Evolutionary conservation across 2,329 filamentous ascomycete genomes (phyloP), one percentile per base, ranked within the genome.

Genomic region (Neonectria punicea): DNA sequence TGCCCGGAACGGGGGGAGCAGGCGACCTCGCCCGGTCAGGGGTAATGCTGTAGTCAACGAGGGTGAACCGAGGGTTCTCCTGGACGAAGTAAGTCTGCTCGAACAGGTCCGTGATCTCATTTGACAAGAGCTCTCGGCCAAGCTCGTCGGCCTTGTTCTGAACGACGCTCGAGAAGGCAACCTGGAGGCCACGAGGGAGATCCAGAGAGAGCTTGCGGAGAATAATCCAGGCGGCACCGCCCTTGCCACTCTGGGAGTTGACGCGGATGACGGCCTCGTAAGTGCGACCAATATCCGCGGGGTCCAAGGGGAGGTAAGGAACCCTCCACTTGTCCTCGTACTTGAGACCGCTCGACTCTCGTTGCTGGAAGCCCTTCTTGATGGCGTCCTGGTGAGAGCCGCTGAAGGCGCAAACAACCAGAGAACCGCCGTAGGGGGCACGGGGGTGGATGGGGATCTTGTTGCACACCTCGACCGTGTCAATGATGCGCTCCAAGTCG

Each of bases 231-330:
- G 95, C 94, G 65, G 93, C 91, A 73, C 96, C 96, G 67, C 95
- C 95, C 83, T 99, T 98, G 70, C 95, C 95, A 73, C 90, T 93
- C 79, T 98, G 95, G 18, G 93, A 97, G 85, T 98, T 99, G 87
- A 98, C 95, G 65, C 95, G 92, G 77, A 98, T 98, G 77, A 98
- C 92, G 64, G 95, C 95, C 81, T 98, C 94, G 87, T 98, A 98
- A n/a, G 91, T 98, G 63, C 95, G 90, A 55, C 95, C 95, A 69
- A 98, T 97, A 76, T 98, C 95, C 75, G 92, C 87, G 5, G 95
- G 95, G 76, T 98, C 95, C 73, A 98, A 87, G 13, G 95, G 95
- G 53, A 98, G 90, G 77, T 98, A 98, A 0, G 95, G 95, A 43
- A 98, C 86, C 72, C 92, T 84, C 95, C 95, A 98, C 44, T 82